Evolutionary conservation across 257 asterid genomes (phyloP).

Genomic region (Solanum raphanifolium): DNA sequence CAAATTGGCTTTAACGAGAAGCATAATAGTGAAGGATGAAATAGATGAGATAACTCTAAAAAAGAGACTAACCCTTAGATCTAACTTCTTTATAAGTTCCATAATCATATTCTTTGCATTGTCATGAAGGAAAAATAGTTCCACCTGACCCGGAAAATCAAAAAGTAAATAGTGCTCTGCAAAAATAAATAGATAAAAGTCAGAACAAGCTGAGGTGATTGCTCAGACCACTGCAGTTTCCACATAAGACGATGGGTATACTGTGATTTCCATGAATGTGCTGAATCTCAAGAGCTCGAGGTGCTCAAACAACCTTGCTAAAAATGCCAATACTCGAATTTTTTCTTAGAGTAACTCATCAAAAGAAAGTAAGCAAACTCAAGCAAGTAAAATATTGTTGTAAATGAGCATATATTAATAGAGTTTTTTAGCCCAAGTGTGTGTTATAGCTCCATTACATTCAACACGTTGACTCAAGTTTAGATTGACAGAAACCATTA

Average conservation of each 20-base stretch:
- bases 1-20: not conserved
- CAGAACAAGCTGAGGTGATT: not conserved
- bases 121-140: constrained; percentile 84
- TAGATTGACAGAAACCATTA: not conserved
- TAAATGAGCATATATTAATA: not conserved
- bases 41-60: not conserved
- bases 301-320: not conserved
- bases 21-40: not conserved
- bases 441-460: not conserved
- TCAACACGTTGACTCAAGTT: not conserved
- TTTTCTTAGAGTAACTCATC: not conserved
- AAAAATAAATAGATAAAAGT: not conserved
- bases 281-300: not conserved
- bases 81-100: constrained; percentile 73
- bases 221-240: not conserved
- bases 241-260: not conserved
- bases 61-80: constrained; percentile 50
- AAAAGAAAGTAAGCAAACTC: not conserved
- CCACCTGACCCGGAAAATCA: constrained; percentile 99
- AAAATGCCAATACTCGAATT: not conserved
- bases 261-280: not conserved
- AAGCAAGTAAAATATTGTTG: not conserved
- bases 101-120: constrained; percentile 71
- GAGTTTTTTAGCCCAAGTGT: not conserved
- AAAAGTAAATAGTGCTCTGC: constrained; percentile 96